Percentiles rank a stretch among this genome's conserved stretches.
phyloP scores from a whole-genome alignment of 1,139 yeast species.

The Geotrichum citri-aurantii region DNA sequence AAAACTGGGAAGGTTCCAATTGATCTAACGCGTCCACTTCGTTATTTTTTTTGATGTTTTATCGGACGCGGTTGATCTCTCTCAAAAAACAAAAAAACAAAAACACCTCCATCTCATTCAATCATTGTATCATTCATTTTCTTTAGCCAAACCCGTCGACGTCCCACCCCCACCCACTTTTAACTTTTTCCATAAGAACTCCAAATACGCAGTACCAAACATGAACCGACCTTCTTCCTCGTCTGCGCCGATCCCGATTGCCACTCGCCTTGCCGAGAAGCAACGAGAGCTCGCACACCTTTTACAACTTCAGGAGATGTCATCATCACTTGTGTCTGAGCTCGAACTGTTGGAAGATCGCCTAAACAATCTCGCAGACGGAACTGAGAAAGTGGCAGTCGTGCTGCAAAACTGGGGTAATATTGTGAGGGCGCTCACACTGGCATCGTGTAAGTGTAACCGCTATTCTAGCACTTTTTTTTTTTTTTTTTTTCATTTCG shows the following conservation, averaged over 20 bases:
- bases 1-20: too few relatives aligned
- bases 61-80: too few relatives aligned
- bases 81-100: too few relatives aligned
- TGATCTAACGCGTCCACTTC: too few relatives aligned
- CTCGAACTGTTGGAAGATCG: slow-evolving; percentile 47
- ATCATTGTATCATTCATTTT: too few relatives aligned
- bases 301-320: slow-evolving; percentile 46
- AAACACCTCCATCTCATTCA: too few relatives aligned
- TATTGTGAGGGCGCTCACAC: slow-evolving; percentile 56
- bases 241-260: slow-evolving; percentile 19
- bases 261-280: slow-evolving; percentile 38
- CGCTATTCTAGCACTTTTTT: background rate
- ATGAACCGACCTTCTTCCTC: slow-evolving; percentile 4
- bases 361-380: slow-evolving; percentile 48
- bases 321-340: slow-evolving; percentile 44
- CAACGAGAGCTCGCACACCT: slow-evolving; percentile 49
- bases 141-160: too few relatives aligned
- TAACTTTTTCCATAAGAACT: background rate
- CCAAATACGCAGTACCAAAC: background rate
- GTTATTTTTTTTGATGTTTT: too few relatives aligned
- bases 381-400: slow-evolving; percentile 45
- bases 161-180: too few relatives aligned
- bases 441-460: slow-evolving; percentile 45
- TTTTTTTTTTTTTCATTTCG: background rate
- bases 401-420: slow-evolving; percentile 60